Conservation (phyloP, 495 filamentous ascomycete species). For the Penicillium egyptiacum region DNA sequence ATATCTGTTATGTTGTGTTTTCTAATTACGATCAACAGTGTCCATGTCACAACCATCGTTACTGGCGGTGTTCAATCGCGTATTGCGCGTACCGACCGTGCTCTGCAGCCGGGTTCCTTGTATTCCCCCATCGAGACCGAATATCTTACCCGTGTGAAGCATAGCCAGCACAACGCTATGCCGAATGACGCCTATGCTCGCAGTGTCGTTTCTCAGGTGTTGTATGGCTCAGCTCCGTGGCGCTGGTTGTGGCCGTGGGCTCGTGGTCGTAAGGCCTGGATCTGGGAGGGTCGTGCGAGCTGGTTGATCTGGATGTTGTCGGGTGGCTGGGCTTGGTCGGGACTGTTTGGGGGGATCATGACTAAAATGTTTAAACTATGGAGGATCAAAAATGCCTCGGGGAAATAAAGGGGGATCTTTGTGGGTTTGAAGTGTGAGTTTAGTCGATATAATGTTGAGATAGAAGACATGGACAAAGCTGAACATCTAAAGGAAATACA, state of each 20-base stretch:
- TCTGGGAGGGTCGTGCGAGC: conserved; percentile 57
- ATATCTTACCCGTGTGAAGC: conserved; percentile 51
- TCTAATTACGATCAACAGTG: conserved; percentile 23
- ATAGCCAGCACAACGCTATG: conserved; percentile 60
- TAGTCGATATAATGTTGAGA: not conserved
- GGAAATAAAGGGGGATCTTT: conserved; percentile 15
- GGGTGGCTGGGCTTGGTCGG: conserved; percentile 44
- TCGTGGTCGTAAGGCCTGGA: conserved; percentile 42
- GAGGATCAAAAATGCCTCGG: conserved; percentile 27
- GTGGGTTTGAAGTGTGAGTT: not conserved
- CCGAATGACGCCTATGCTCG: conserved; percentile 52
- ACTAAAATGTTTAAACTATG: conserved; percentile 49
- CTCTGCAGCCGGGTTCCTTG: conserved; percentile 48
- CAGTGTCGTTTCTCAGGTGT: conserved; percentile 55
- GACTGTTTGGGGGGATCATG: conserved; percentile 42
- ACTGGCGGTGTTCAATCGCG: conserved; percentile 63
- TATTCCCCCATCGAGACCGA: conserved; percentile 53
- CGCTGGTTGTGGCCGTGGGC: conserved; percentile 51
- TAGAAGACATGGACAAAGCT: not conserved
- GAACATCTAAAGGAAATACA: not conserved
- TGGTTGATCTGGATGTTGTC: conserved; percentile 49
- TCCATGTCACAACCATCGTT: conserved; percentile 56
- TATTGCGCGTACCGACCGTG: conserved; percentile 53
- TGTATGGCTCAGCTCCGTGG: conserved; percentile 47
- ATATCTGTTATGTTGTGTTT: not conserved